phyloP scores from a whole-genome alignment of 1,284 basidiomycete genomes.

The Lentinula novae-zelandiae region DNA sequence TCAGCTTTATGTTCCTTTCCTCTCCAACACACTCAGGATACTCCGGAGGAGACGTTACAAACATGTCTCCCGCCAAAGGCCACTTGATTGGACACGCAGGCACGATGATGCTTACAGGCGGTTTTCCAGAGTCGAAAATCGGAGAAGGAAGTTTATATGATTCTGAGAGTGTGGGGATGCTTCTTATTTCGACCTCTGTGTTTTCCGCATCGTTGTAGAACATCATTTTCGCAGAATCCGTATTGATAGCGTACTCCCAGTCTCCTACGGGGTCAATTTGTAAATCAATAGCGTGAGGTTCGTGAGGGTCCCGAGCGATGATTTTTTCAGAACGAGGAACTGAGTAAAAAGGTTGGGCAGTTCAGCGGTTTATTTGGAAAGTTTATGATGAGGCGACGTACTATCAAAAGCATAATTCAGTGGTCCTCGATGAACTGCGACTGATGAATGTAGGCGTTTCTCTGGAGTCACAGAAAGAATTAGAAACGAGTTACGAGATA shows the following conservation, averaged over 20 bases:
- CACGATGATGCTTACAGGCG: slow-evolving; percentile 35
- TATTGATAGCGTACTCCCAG: slow-evolving; percentile 40
- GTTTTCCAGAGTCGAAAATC: slow-evolving; percentile 34
- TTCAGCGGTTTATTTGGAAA: too few relatives aligned
- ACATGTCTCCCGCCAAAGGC: slow-evolving; percentile 33
- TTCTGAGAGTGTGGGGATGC: too few relatives aligned
- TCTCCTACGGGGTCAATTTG: slow-evolving; percentile 31
- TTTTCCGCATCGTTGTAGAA: slow-evolving; percentile 28
- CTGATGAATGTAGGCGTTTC: slow-evolving; percentile 42
- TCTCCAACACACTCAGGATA: slow-evolving; percentile 29
- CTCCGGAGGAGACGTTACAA: slow-evolving; percentile 32
- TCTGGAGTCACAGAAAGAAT: slow-evolving; percentile 27
- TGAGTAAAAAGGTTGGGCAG: neutral
- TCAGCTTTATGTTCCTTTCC: slow-evolving; percentile 29
- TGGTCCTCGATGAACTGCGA: slow-evolving; percentile 38
- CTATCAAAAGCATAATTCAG: slow-evolving; percentile 39
- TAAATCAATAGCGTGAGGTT: slow-evolving; percentile 34
- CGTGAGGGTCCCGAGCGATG: slow-evolving; percentile 29
- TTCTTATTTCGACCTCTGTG: too few relatives aligned
- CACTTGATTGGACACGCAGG: slow-evolving; percentile 36
- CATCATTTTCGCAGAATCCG: slow-evolving; percentile 32
- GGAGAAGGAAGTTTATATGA: slow-evolving; percentile 29
- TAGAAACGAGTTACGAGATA: neutral
- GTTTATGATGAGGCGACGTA: slow-evolving; percentile 1
- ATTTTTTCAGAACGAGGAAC: slow-evolving; percentile 27